Conservation (phyloP, 164 flowering plant species). For the Echeveria elegans region DNA sequence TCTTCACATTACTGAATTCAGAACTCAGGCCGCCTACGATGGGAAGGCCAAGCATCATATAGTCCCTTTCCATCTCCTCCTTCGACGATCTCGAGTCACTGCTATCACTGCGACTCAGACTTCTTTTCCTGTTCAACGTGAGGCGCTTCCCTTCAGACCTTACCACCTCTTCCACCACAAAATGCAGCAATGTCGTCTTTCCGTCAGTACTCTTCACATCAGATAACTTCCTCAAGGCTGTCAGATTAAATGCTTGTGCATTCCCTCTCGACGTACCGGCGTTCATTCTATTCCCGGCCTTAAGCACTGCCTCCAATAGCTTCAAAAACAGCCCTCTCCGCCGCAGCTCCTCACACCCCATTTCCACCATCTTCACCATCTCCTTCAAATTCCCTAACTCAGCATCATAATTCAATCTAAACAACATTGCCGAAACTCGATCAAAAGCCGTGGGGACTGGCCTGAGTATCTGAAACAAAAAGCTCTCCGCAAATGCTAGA, state of each 20-base stretch:
- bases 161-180: slow-evolving; percentile 41
- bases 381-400: slow-evolving; percentile 35
- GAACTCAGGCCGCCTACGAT: slow-evolving; percentile 32
- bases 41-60: slow-evolving; percentile 29
- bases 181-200: slow-evolving; percentile 35
- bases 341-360: slow-evolving; percentile 30
- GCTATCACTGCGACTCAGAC: slow-evolving; percentile 16
- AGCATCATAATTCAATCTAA: slow-evolving; percentile 27
- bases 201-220: slow-evolving; percentile 41
- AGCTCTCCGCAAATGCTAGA: slow-evolving; percentile 56
- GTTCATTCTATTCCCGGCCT: slow-evolving; percentile 43
- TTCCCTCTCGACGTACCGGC: slow-evolving; percentile 43
- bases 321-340: slow-evolving; percentile 30
- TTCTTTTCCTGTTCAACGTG: slow-evolving; percentile 14
- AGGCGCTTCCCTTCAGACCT: slow-evolving; percentile 33
- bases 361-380: slow-evolving; percentile 27
- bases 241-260: slow-evolving; percentile 39
- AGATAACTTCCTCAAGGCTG: slow-evolving; percentile 30
- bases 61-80: slow-evolving; percentile 26
- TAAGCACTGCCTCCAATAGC: slow-evolving; percentile 41
- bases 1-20: slow-evolving; percentile 36
- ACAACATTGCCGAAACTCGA: slow-evolving; percentile 41
- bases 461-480: slow-evolving; percentile 42
- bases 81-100: slow-evolving; percentile 5
- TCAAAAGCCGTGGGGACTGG: slow-evolving; percentile 46